A percentile compares a stretch with the other conserved stretches of the same genome.
Evolutionary conservation across 1,284 basidiomycete species (phyloP).

Genomic region (Pholiota adiposa): DNA sequence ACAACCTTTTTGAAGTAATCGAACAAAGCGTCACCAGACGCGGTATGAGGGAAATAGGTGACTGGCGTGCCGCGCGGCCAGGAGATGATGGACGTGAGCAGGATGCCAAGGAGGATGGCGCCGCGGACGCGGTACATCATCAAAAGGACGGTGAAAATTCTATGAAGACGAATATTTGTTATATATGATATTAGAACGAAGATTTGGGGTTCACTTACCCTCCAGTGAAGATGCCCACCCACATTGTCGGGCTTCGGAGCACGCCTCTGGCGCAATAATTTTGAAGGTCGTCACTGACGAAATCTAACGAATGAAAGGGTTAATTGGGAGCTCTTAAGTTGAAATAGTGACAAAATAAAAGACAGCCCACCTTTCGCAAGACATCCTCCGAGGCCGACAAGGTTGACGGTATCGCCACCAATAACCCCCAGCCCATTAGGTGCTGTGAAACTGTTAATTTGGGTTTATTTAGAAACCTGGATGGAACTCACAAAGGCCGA

Average conservation of each 20-base stretch:
- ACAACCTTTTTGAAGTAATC: conserved; percentile 90
- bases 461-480: background rate
- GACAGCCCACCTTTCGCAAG: conserved; percentile 45
- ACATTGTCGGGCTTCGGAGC: conserved; percentile 77
- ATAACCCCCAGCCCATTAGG: conserved; percentile 77
- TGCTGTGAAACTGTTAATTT: conserved; percentile 36
- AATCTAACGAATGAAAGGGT: background rate
- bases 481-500: conserved; percentile 58
- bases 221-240: conserved; percentile 87
- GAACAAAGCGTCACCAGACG: conserved; percentile 72
- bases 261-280: conserved; percentile 73
- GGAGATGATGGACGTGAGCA: conserved; percentile 85
- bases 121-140: conserved; percentile 89
- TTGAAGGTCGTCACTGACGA: conserved; percentile 41
- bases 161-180: conserved; percentile 11
- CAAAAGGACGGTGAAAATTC: conserved; percentile 76
- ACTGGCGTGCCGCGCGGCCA: conserved; percentile 85
- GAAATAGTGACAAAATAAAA: background rate
- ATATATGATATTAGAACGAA: background rate
- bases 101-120: conserved; percentile 83
- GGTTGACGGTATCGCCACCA: conserved; percentile 72
- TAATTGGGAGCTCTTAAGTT: background rate
- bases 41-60: conserved; percentile 83
- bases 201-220: conserved; percentile 54
- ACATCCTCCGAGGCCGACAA: conserved; percentile 85